Conservation (phyloP, 768 basidiomycete species). For the Antrodiella citrinella region DNA sequence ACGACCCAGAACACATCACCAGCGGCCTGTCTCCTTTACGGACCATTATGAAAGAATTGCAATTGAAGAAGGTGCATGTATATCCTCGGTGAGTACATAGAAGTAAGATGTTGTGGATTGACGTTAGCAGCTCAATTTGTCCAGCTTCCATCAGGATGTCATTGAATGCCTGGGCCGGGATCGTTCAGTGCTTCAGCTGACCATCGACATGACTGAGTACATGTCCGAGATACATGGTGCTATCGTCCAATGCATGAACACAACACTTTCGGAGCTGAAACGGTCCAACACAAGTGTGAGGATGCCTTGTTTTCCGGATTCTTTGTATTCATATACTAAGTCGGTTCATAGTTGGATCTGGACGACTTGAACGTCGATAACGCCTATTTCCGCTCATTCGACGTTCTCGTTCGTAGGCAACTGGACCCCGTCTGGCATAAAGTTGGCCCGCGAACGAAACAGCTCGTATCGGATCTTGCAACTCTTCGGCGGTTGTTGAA, state of each 20-base stretch:
- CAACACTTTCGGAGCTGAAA: slow-evolving; percentile 83
- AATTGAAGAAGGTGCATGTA: slow-evolving; percentile 81
- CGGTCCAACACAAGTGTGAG: slow-evolving; percentile 69
- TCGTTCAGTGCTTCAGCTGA: slow-evolving; percentile 83
- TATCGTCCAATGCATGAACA: slow-evolving; percentile 90
- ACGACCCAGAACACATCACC: slow-evolving; percentile 92
- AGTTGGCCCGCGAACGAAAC: slow-evolving; percentile 86
- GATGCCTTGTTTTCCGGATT: background rate
- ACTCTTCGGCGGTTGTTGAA: slow-evolving; percentile 75
- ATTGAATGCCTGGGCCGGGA: slow-evolving; percentile 76
- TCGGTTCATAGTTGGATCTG: slow-evolving; percentile 66
- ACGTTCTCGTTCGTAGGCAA: slow-evolving; percentile 78
- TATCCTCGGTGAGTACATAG: slow-evolving; percentile 68
- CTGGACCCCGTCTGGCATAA: slow-evolving; percentile 96
- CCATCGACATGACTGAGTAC: slow-evolving; percentile 72
- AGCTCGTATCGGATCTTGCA: slow-evolving; percentile 82
- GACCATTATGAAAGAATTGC: slow-evolving; percentile 89
- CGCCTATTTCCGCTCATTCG: slow-evolving; percentile 91
- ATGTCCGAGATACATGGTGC: slow-evolving; percentile 93
- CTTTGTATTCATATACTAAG: background rate
- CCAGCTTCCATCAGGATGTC: slow-evolving; percentile 85
- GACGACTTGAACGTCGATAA: slow-evolving; percentile 91
- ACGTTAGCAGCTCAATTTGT: slow-evolving; percentile 9
- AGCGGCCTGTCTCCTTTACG: slow-evolving; percentile 87
- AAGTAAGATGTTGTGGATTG: background rate